Base-by-base conservation (phyloP, 306 rosid genomes). In the Trichosanthes truncata region DNA sequence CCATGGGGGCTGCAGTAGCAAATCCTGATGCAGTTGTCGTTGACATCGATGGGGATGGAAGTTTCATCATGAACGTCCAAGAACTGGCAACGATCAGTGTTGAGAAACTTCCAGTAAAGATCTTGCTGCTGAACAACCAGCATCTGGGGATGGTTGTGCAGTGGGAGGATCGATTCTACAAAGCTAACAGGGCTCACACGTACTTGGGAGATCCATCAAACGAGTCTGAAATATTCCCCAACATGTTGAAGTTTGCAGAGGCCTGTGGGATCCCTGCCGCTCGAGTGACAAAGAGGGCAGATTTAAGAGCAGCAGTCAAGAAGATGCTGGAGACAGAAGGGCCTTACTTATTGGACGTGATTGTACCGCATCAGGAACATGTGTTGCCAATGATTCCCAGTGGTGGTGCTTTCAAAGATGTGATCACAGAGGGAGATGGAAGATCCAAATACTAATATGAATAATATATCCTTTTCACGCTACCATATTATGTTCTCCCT, bases 351-450 rank as follows among this genome's bases (percentile, higher is more conserved):
- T 66, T 66, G 21, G 74, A 52, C 23, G 98, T 92, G 9, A 86
- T 95, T 43, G 95, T 91, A 25, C 99, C 97, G 1, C 97, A 95
- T 88, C 99, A 95, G 77, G 99, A 91, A 77, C 97, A 95, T 80
- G 97, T 95, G 18, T 80, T 95, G 89, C 97, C 99, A 0, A 95
- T 92, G 98, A 95, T 95, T 80, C 97, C 97, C 0, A 91, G 98
- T 77, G 93, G 93, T 23, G 97, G 96, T 20, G 83, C 91, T 26
- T 94, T 95, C 91, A 86, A 95, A 79, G 99, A 95, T 69, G 88
- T 93, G 78, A 95, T 95, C 48, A 93, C 91, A 10, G 96, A 93
- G 36, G 96, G 97, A 43, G 96, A 95, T 86, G 98, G 97, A 49
- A 90, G 97, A 87, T 78, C 51, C 17, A 45, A 59, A 25, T 85